Base-by-base conservation (phyloP, 2,329 filamentous ascomycete species). In the Colletotrichum coccodes region DNA sequence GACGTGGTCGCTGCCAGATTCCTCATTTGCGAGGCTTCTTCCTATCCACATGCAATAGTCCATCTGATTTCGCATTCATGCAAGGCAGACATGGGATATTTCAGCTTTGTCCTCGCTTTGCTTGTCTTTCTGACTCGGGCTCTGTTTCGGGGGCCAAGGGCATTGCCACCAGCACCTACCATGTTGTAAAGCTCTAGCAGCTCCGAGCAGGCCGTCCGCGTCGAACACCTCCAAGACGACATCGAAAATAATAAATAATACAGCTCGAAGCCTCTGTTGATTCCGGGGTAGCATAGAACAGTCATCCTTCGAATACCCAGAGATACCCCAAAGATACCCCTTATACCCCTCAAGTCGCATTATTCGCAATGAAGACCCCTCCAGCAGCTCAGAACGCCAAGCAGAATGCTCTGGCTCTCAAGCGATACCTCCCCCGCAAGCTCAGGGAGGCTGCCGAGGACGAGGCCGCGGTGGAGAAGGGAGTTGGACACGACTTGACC, bases 31-130 rank as follows among this genome's bases (percentile, higher is more conserved):
- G 38, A 60, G 56, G 54, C 61, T 44, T 56, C 47, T 56, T n/a
- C 47, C 61, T 54, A 56, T 60, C 60, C 61, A 56, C 54, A 26
- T 60, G 61, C 61, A 69, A 60, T 60, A 60, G 2, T 60, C 66
- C 66, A 32, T 69, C 66, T 57, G 66, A 69, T 60, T 66, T 57
- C 23, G 61, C 21, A 47, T 69, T 69, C 42, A 69, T 69, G 66
- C 66, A 42, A 42, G 28, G 49, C 49, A 56, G 49, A 69, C 54
- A 50, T 69, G 66, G 66, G 66, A 60, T 38, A 56, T 40, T 69
- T 69, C 61, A 69, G 66, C 66, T 69, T 60, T 69, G 66, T 65
- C 62, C 66, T 66, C 66, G 66, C 61, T 65, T 69, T 52, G 56
- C 54, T 50, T 50, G 23, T 46, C n/a, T 54, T 47, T 23, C 66